Conservation (phyloP, 2,329 filamentous ascomycete genomes). For the Fusarium vanettenii region DNA sequence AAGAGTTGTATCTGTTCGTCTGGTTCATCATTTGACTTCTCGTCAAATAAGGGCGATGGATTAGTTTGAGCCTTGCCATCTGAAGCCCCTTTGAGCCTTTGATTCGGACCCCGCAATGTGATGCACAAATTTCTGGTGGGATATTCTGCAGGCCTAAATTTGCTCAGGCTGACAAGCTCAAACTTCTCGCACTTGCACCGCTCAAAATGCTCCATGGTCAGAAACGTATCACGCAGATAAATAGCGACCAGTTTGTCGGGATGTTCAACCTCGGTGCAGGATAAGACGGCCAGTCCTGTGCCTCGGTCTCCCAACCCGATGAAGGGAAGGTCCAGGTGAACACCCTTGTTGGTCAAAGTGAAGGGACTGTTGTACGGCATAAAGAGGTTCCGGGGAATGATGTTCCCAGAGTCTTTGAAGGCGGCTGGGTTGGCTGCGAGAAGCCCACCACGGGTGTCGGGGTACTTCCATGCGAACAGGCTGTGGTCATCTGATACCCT, state of each 20-base stretch:
- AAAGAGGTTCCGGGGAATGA: neutral
- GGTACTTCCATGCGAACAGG: slow-evolving; percentile 1
- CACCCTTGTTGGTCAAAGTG: slow-evolving; percentile 8
- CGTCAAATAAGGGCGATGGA: too few relatives aligned
- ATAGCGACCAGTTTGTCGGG: neutral
- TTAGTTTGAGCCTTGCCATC: too few relatives aligned
- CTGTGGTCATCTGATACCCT: slow-evolving; percentile 1
- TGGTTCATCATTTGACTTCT: neutral
- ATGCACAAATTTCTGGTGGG: slow-evolving; percentile 6
- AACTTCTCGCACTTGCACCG: neutral
- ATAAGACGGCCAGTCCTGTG: neutral
- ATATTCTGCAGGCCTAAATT: neutral
- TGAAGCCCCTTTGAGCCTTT: neutral
- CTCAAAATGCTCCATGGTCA: slow-evolving; percentile 15
- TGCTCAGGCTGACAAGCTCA: neutral
- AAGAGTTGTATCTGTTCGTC: neutral
- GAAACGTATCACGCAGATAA: neutral
- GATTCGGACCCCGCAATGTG: neutral
- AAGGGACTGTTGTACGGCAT: slow-evolving; percentile 1
- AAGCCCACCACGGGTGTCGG: slow-evolving; percentile 3
- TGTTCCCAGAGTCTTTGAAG: slow-evolving; percentile 2
- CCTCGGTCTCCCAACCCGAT: neutral
- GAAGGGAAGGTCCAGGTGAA: slow-evolving; percentile 8
- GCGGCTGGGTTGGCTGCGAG: neutral
- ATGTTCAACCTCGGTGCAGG: neutral